Conservation (phyloP, 306 rosid species). For the Glycine soja region DNA sequence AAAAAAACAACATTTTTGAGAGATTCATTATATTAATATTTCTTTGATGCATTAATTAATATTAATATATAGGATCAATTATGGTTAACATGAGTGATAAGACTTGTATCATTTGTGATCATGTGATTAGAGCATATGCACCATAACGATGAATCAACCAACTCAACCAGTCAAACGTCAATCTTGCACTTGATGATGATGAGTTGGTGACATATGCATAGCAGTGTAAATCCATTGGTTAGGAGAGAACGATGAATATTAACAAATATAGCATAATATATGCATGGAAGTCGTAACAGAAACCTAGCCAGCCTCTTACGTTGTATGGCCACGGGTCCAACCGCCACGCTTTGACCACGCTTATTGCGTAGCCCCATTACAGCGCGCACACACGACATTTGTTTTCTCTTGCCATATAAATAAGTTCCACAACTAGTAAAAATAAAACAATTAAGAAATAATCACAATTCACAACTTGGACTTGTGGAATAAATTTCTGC, state of each 20-base stretch:
- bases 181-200: background rate
- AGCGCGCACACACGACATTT: conserved; percentile 1
- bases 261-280: conserved; percentile 20
- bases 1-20: too few relatives aligned
- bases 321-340: background rate
- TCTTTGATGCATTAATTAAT: too few relatives aligned
- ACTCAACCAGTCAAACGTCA: background rate
- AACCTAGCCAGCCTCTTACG: background rate
- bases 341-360: conserved; percentile 37
- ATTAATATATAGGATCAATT: too few relatives aligned
- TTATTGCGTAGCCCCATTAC: background rate
- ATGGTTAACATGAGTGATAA: too few relatives aligned
- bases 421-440: background rate
- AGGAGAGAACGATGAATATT: background rate
- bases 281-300: background rate
- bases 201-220: background rate
- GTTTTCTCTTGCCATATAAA: background rate
- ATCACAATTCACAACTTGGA: background rate
- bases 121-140: too few relatives aligned
- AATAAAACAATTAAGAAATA: too few relatives aligned
- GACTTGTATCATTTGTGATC: too few relatives aligned
- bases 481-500: background rate
- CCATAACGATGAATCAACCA: too few relatives aligned
- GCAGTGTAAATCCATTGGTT: background rate
- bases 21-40: too few relatives aligned